Evolutionary conservation across 768 basidiomycete genomes (phyloP).

Genomic region (Kwoniella newhampshirensis): DNA sequence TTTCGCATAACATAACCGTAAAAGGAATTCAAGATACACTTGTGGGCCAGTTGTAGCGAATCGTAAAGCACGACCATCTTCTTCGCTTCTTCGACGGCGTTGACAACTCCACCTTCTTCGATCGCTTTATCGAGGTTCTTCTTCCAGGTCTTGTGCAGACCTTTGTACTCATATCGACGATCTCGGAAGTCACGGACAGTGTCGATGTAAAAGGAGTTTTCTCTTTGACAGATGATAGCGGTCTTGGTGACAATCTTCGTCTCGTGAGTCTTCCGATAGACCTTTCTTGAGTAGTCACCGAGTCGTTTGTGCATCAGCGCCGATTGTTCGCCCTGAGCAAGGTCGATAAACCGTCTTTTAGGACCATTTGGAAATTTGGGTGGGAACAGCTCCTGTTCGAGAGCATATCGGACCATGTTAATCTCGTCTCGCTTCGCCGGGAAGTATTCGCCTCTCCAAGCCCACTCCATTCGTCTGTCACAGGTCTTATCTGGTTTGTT

Average conservation of each 20-base stretch:
- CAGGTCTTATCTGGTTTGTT: constrained; percentile 94
- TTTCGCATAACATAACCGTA: constrained; percentile 99
- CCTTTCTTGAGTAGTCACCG: constrained; percentile 96
- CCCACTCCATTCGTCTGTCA: constrained; percentile 91
- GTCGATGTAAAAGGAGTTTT: constrained; percentile 99
- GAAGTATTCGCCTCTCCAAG: constrained; percentile 98
- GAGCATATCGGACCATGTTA: constrained; percentile 97
- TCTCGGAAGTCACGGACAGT: constrained; percentile 96
- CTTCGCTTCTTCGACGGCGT: constrained; percentile 93
- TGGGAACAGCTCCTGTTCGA: constrained; percentile 92
- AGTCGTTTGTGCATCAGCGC: constrained; percentile 92
- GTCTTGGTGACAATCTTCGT: constrained; percentile 91
- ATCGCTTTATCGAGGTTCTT: constrained; percentile 82
- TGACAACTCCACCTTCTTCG: constrained; percentile 68
- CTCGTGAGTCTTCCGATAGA: constrained; percentile 97
- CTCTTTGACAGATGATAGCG: constrained; percentile 92
- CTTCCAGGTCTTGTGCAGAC: constrained; percentile 98
- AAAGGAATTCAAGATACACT: constrained; percentile 99
- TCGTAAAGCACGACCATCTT: constrained; percentile 99
- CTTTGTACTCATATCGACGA: constrained; percentile 98
- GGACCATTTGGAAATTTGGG: constrained; percentile 71
- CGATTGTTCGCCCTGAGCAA: constrained; percentile 80
- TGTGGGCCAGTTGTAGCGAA: constrained; percentile 97
- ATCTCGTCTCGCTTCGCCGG: constrained; percentile 95
- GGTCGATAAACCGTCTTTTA: constrained; percentile 76